These are phyloP conservation scores for Nematocida sp. DNA, from an alignment of 371 early-diverging fungal species.

Conservation along the genomic window DNA sequence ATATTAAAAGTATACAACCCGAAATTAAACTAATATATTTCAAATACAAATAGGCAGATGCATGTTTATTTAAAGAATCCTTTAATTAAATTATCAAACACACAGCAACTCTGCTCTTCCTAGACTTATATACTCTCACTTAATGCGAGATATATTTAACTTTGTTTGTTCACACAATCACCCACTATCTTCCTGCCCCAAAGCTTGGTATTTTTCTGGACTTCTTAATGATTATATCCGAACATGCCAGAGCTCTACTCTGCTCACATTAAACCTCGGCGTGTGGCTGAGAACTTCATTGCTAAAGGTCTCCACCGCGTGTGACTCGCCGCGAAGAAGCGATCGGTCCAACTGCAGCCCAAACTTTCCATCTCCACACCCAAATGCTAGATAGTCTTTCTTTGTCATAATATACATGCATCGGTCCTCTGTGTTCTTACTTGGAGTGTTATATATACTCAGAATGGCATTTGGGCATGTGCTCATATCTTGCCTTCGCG, in stretches of 20 bases:
- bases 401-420: slow-evolving; percentile 55
- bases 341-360: slow-evolving; percentile 48
- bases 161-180: no score
- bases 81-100: no score
- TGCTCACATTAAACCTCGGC: slow-evolving; percentile 46
- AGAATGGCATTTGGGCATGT: slow-evolving; percentile 16
- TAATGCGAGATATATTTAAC: no score
- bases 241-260: slow-evolving; percentile 59
- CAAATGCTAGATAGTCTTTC: slow-evolving; percentile 61
- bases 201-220: background rate
- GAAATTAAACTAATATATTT: no score
- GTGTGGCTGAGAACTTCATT: slow-evolving; percentile 52
- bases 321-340: slow-evolving; percentile 51
- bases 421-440: background rate
- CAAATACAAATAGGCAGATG: no score
- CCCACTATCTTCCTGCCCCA: no score
- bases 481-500: slow-evolving; percentile 12
- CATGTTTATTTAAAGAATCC: no score
- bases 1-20: no score
- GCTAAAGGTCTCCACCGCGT: slow-evolving; percentile 55
- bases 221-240: background rate
- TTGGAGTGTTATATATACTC: slow-evolving; percentile 9
- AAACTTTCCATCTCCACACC: slow-evolving; percentile 56
- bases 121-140: no score
- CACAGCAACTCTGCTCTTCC: no score